Evolutionary conservation across 2,329 filamentous ascomycete species (phyloP).

Genomic region (Arthrobotrys musiformis): DNA sequence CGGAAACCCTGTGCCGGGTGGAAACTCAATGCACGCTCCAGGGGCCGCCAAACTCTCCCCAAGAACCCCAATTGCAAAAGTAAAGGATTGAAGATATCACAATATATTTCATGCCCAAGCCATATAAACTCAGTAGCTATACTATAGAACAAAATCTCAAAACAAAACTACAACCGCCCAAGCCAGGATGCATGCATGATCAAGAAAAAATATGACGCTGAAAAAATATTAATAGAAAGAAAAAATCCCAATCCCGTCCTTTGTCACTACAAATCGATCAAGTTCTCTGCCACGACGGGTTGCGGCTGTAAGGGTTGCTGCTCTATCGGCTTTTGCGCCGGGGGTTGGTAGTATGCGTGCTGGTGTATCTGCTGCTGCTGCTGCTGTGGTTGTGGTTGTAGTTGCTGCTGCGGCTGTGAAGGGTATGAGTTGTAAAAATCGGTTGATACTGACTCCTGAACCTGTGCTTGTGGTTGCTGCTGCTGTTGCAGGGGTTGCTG

Average conservation of each 20-base stretch:
- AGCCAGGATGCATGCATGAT: neutral
- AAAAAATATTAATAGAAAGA: neutral
- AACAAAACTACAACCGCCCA: constrained; percentile 1
- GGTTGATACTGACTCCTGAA: constrained; percentile 41
- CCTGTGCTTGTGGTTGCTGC: constrained; percentile 61
- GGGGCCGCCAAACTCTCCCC: no score
- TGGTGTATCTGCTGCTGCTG: constrained; percentile 55
- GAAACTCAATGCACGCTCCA: no score
- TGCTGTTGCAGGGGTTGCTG: constrained; percentile 62
- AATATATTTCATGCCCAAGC: neutral
- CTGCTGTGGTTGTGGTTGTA: constrained; percentile 32
- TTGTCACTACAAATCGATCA: constrained; percentile 79
- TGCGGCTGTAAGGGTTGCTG: constrained; percentile 21
- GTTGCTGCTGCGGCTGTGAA: constrained; percentile 62
- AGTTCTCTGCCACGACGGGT: constrained; percentile 74
- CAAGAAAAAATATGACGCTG: neutral
- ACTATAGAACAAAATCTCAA: neutral
- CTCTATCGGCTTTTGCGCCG: constrained; percentile 23
- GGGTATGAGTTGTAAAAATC: constrained; percentile 61
- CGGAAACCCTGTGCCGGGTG: no score
- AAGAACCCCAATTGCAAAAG: no score
- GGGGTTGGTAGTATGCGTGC: constrained; percentile 49
- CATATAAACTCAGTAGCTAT: neutral
- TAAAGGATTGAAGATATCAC: neutral
- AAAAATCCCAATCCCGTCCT: neutral